Base-by-base conservation (phyloP, 1,139 yeast species). In the Waltiozyma solani region DNA sequence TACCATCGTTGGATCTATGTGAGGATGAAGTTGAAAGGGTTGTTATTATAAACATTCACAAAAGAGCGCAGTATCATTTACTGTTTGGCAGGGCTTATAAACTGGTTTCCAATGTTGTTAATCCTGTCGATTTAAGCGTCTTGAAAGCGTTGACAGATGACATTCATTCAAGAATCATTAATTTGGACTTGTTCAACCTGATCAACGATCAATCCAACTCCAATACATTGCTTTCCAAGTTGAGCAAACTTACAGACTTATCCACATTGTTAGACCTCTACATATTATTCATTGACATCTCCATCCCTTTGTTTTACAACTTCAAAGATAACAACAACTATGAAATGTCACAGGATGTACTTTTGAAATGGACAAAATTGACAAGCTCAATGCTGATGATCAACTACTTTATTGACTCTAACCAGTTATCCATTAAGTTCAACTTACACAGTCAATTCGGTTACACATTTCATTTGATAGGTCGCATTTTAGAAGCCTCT, bases 361-460 rank as follows among this genome's bases (percentile, higher is more conserved):
- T 39, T 3, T 6, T 37, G 12, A 36, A 36, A 11, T 37, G 37
- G 9, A 31, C 38, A 14, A 32, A 27, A 9, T 37, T 38, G 27
- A 23, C 37, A 19, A 40, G 36, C 19, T 7, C 32, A 4, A 13
- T 42, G n/a, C 23, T 33, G 8, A 34, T 40, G 13, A 11, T 37
- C 15, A 31, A 37, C 14, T 37, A 42, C 20, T 42, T 40, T 37
- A 19, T 42, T 21, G 42, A 42, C 14, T 30, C 31, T 6, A 27
- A 25, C 15, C 13, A 29, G 2, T 8, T 37, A 2, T 30, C 38
- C 13, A 38, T 36, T n/a, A 35, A 30, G 11, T 42, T 14, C 39
- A 42, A 40, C 35, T 17, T 42, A 17, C 18, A 36, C 2, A 11
- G 17, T 4, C 43, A 40, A 13, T 40, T 43, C 14, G 45, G 43